Percentiles rank a stretch among this genome's conserved stretches.
Evolutionary conservation across 768 basidiomycete species (phyloP).

Genomic region (Lentinula detonsa): DNA sequence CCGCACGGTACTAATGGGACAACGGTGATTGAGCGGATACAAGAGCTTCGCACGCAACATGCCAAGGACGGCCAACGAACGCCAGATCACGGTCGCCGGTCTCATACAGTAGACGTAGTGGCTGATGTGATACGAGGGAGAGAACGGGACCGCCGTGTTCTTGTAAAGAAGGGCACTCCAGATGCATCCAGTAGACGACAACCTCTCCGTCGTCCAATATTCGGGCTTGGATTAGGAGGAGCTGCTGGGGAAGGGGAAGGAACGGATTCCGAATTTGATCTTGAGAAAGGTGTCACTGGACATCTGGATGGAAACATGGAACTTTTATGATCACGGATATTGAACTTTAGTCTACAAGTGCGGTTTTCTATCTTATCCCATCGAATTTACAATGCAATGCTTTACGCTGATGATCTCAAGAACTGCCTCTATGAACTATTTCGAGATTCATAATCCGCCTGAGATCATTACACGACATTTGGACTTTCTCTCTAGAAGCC

Average conservation of each 20-base stretch:
- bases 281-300: not conserved
- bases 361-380: not conserved
- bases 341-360: not conserved
- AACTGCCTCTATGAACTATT: too few species aligned
- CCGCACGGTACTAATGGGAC: not conserved
- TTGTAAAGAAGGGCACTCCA: not conserved
- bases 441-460: too few species aligned
- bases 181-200: not conserved
- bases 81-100: not conserved
- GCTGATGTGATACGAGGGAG: not conserved
- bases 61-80: not conserved
- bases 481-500: not conserved
- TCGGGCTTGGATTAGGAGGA: not conserved
- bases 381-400: too few species aligned
- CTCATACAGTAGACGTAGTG: not conserved
- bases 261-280: not conserved
- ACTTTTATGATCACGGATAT: not conserved
- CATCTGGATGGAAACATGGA: not conserved
- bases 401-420: too few species aligned
- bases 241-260: not conserved
- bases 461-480: too few species aligned
- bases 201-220: not conserved
- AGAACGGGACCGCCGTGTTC: not conserved
- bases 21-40: not conserved
- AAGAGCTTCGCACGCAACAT: not conserved